phyloP scores from a whole-genome alignment of 2,329 filamentous ascomycete species.

The Gliomastix tumulicola region DNA sequence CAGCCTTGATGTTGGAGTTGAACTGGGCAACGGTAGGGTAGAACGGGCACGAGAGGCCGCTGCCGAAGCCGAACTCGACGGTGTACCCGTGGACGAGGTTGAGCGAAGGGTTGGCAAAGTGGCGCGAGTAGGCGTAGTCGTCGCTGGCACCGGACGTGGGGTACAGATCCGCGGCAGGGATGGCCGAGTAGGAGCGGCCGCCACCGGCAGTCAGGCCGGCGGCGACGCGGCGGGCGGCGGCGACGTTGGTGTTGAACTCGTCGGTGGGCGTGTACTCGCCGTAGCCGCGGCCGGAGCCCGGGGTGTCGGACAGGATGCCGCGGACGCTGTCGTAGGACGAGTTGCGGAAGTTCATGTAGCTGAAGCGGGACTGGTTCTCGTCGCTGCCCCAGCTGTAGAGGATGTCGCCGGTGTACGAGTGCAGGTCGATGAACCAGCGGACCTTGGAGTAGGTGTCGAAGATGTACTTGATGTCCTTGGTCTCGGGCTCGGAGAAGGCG shows the following conservation, averaged over 20 bases:
- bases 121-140: constrained; percentile 28
- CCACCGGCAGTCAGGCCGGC: constrained; percentile 30
- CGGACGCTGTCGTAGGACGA: constrained; percentile 40
- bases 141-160: constrained; percentile 36
- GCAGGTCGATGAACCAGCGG: constrained; percentile 51
- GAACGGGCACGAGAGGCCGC: not conserved
- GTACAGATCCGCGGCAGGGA: constrained; percentile 34
- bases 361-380: constrained; percentile 35
- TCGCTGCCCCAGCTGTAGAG: constrained; percentile 53
- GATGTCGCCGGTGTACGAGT: constrained; percentile 43
- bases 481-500: constrained; percentile 49
- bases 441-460: constrained; percentile 40
- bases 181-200: constrained; percentile 24
- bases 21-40: not conserved
- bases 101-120: not conserved
- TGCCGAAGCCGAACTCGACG: not conserved
- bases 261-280: constrained; percentile 32
- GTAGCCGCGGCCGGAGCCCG: constrained; percentile 24
- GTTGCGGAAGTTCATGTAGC: constrained; percentile 45
- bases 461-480: constrained; percentile 44
- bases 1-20: not conserved
- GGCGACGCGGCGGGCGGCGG: constrained; percentile 21
- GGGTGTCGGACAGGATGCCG: constrained; percentile 29
- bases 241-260: constrained; percentile 24
- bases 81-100: not conserved